These are phyloP conservation scores for Westerdykella sp. DNA, from an alignment of 2,329 filamentous ascomycete species.

Conservation along the genomic window DNA sequence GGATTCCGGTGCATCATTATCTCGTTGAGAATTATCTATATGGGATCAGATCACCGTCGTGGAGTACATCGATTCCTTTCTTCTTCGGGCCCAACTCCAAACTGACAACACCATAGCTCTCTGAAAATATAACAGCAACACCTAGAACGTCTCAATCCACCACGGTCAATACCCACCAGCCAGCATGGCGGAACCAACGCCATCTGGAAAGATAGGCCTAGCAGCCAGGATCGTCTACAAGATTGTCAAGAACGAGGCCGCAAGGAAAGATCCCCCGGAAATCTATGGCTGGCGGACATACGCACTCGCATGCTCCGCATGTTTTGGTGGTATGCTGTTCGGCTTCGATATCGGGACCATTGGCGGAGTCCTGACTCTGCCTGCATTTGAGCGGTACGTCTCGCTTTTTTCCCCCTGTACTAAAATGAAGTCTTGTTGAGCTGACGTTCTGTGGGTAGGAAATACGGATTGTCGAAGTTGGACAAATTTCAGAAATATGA, in stretches of 20 bases:
- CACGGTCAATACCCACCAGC: too few relatives aligned
- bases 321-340: slow-evolving; percentile 65
- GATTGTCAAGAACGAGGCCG: slow-evolving; percentile 64
- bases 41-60: background rate
- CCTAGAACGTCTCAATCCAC: background rate
- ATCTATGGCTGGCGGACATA: slow-evolving; percentile 67
- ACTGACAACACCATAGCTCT: background rate
- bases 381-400: slow-evolving; percentile 50
- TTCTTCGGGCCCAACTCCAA: background rate
- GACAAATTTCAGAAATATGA: slow-evolving; percentile 44
- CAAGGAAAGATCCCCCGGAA: slow-evolving; percentile 60
- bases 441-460: slow-evolving; percentile 29
- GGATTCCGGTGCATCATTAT: too few relatives aligned
- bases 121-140: background rate
- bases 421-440: background rate
- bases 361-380: slow-evolving; percentile 59
- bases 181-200: background rate
- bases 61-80: background rate
- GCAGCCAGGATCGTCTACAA: slow-evolving; percentile 44
- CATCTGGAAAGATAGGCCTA: background rate
- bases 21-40: too few relatives aligned
- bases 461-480: slow-evolving; percentile 47
- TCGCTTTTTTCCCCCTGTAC: background rate
- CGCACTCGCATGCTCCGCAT: slow-evolving; percentile 57
- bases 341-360: slow-evolving; percentile 63